Conservation (phyloP, 2,329 filamentous ascomycete species). For the Sporothrix brasiliensis region DNA sequence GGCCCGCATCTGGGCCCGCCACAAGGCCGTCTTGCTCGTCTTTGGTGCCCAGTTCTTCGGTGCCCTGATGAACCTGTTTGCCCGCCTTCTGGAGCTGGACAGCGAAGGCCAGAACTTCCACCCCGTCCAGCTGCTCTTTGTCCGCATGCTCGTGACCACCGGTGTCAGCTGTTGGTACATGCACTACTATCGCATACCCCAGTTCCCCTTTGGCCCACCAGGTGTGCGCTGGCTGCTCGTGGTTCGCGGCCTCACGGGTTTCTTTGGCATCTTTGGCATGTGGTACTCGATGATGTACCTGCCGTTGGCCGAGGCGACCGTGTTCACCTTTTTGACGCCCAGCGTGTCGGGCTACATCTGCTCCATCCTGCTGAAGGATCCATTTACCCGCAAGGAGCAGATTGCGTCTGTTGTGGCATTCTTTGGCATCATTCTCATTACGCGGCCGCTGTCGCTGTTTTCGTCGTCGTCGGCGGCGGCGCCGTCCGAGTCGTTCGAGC, state of each 20-base stretch:
- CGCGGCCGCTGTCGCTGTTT: slow-evolving; percentile 59
- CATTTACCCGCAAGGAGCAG: slow-evolving; percentile 76
- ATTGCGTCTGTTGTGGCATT: slow-evolving; percentile 75
- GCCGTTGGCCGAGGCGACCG: slow-evolving; percentile 82
- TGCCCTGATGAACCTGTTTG: slow-evolving; percentile 81
- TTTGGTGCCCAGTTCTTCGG: slow-evolving; percentile 78
- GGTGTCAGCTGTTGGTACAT: slow-evolving; percentile 71
- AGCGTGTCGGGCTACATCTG: slow-evolving; percentile 79
- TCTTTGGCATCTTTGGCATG: slow-evolving; percentile 76
- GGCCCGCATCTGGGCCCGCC: slow-evolving; percentile 59
- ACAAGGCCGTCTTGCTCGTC: slow-evolving; percentile 74
- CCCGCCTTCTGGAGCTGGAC: slow-evolving; percentile 72
- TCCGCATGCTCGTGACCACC: slow-evolving; percentile 74
- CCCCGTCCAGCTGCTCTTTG: slow-evolving; percentile 82
- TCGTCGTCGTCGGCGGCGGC: neutral
- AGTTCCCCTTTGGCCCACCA: slow-evolving; percentile 69
- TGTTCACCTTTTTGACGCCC: slow-evolving; percentile 84
- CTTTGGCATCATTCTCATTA: slow-evolving; percentile 79
- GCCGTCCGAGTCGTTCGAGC: neutral
- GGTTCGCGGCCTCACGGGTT: slow-evolving; percentile 36
- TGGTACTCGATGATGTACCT: slow-evolving; percentile 72
- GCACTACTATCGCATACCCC: slow-evolving; percentile 67
- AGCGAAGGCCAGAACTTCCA: slow-evolving; percentile 69
- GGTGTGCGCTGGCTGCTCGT: slow-evolving; percentile 70
- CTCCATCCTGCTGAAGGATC: slow-evolving; percentile 72